Base-by-base conservation (phyloP, 2,329 filamentous ascomycete genomes). In the Fusarium humuli region DNA sequence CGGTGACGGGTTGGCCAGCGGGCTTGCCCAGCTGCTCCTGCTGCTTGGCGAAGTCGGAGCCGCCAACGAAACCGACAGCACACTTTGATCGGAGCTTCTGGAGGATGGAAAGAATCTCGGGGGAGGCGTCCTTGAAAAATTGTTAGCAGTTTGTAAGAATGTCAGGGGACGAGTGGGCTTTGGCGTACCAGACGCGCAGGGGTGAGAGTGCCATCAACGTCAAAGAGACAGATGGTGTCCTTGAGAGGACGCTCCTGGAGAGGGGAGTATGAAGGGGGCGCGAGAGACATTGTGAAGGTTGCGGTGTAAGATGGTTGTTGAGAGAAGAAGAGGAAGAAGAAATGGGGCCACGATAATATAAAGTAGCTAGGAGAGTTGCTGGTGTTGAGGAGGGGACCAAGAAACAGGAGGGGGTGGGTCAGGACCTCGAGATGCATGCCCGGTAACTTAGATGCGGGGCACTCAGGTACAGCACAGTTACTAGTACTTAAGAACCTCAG, bases 171-270 rank as follows among this genome's bases (percentile, higher is more conserved):
- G n/a, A 30, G 41, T 32, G 16, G 29, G 60, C 47, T 27, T 65
- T 57, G 32, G 42, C 11, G 80, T 85, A 97, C 93, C 75, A 87
- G 86, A 72, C 96, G 90, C 47, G 96, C 91, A 44, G 90, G 92
- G 18, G 94, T 96, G 74, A 99, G 88, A 30, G 96, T 98, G 77
- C 89, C 93, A 80, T 99, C 96, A 65, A 99, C 96, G 82, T 99
- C 96, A 82, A 99, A 99, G 70, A 99, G 91, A 78, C 90, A 91
- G 81, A 99, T 92, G 71, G 95, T 98, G 86, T 96, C 94, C 84
- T 94, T 93, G 81, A 98, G 84, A 45, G 93, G 93, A 73, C 96
- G 93, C 76, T 95, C 86, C 79, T 91, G 88, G 72, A 98, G 89
- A 69, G 94, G 88, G 60, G 94, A 91, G 82, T 91, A 92, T 42